Evolutionary conservation across 495 filamentous ascomycete species (phyloP), one percentile per base, ranked within the genome.

Genomic region (Talaromyces liani): DNA sequence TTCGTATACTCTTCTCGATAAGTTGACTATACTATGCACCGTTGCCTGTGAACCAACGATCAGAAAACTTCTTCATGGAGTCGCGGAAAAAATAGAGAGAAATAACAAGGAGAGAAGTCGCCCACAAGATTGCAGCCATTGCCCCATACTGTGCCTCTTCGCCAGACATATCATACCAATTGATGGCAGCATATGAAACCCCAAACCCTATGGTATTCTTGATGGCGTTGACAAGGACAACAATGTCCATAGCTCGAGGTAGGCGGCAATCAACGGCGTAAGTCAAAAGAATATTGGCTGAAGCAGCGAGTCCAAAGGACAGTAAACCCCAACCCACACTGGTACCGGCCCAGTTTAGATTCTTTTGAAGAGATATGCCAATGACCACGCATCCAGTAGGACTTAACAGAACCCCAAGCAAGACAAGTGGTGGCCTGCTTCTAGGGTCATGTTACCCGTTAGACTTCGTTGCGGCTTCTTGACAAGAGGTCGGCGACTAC

Each of bases 61-160:
- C 51, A 54, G 51, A n/a, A 10, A 54, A n/a, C 51, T 54, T 24
- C 18, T 20, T 54, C 51, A 54, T 10, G 9, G 51, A 27, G 24
- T 54, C 51, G 51, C 51, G 51, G 51, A 34, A 33, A 31, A 58
- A 58, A n/a, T 58, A 58, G 8, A 58, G 25, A 4, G 25, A 24
- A 25, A 58, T 58, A 8, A 31, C 16, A 9, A 58, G 25, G 27
- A 58, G 25, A 31, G 33, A 58, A n/a, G 8, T 12, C 22, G 55
- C 25, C 55, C 55, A 58, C 14, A 58, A 29, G 14, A 31, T 58
- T 31, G 25, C 55, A 31, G 55, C 55, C 55, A 58, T 31, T 58
- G 55, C 27, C 27, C 55, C 55, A 29, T 27, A 58, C 29, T 58
- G 55, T 58, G 55, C 20, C 20, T 27, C 14, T 27, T 2, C 22